phyloP scores from a whole-genome alignment of 225 moss, liverwort and hornwort species.

The Takakia lepidozioides region DNA sequence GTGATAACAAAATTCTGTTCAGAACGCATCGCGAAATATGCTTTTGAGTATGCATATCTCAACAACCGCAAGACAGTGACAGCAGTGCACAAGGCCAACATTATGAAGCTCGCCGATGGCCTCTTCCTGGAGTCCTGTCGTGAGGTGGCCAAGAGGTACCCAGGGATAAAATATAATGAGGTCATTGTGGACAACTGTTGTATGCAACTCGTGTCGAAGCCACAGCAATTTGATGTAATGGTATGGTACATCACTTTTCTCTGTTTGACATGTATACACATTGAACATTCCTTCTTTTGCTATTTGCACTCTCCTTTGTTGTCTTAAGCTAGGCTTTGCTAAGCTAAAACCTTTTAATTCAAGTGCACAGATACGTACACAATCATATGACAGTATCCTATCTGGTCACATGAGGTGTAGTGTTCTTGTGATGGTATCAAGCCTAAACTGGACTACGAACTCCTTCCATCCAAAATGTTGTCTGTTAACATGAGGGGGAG shows the following conservation, averaged over 20 bases:
- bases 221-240: conserved; percentile 99
- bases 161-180: conserved; percentile 81
- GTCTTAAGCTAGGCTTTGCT: too few relatives aligned
- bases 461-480: too few relatives aligned
- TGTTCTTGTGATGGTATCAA: too few relatives aligned
- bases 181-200: conserved; percentile 99
- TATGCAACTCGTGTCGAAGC: conserved; percentile 99
- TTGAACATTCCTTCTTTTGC: too few relatives aligned
- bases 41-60: conserved; percentile 96
- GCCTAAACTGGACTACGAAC: too few relatives aligned
- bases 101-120: conserved; percentile 99
- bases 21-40: conserved; percentile 96
- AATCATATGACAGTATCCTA: too few relatives aligned
- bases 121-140: conserved; percentile 95
- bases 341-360: too few relatives aligned
- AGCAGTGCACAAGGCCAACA: conserved; percentile 99
- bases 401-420: too few relatives aligned
- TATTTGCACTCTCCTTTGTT: too few relatives aligned
- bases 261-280: too few relatives aligned
- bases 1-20: conserved; percentile 99
- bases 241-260: conserved; percentile 18
- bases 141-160: conserved; percentile 85
- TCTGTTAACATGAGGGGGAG: too few relatives aligned
- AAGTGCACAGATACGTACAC: too few relatives aligned
- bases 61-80: conserved; percentile 98